Base-by-base conservation (phyloP, 768 basidiomycete species). In the Rubroboletus satanas region DNA sequence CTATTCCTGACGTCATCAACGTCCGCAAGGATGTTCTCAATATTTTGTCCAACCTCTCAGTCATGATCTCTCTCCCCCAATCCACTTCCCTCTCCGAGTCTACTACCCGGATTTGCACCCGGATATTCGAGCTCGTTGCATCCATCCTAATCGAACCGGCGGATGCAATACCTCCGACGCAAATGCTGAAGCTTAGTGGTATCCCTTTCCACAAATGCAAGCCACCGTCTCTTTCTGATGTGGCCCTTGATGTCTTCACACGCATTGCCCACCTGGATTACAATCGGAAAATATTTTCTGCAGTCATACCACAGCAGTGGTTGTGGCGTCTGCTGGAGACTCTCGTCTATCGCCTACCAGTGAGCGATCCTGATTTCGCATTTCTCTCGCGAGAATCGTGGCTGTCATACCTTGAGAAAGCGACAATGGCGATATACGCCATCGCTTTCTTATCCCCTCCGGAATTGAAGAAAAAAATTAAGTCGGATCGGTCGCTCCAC, bases 191-290 rank as follows among this genome's bases (percentile, higher is more conserved):
- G 60, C 71, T 81, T 36, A 71, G 73, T 48, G 83, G 83, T 6
- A 64, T 71, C 9, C 66, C 74, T 7, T 73, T 76, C 15, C 70
- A 73, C 45, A 75, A 57, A 35, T 71, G 72, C 29, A 82, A 75
- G 54, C 87, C 88, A 21, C 83, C 87, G 0, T 68, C 77, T 26
- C 74, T 85, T 36, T 77, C 83, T 8, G 90, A 94, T 61, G 73
- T 82, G 32, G 90, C 92, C n/a, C 76, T 98, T 49, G 90, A 96
- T 56, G 83, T 85, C 3, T 89, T 94, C 63, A 86, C 88, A n/a
- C 83, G 84, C 38, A 72, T 97, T 52, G 82, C 84, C 33, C 86
- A 88, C 46, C 72, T 76, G 17, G 96, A 98, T 71, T 72, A 75
- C 32, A 96, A 93, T 66, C 86, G 96, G 26, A 82, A 84, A 59